A percentile compares a stretch with the other conserved stretches of the same genome.
Conservation (phyloP, 2,329 filamentous ascomycete species). For the Penicillium janthinellum region DNA sequence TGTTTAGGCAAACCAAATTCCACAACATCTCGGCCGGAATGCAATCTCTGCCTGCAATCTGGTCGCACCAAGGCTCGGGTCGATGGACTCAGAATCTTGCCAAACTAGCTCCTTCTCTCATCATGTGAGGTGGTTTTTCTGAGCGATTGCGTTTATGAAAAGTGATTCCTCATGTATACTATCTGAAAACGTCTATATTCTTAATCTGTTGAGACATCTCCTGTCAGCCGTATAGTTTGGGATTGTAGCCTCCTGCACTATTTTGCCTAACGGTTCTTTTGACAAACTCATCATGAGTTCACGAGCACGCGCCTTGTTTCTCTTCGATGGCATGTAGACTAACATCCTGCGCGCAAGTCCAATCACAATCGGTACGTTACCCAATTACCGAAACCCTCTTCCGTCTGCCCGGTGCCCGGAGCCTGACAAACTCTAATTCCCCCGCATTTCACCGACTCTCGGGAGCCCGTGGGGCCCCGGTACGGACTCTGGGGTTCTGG, state of each 20-base stretch:
- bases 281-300: too few species aligned
- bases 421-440: background rate
- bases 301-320: too few species aligned
- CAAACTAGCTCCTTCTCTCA: constrained; percentile 15
- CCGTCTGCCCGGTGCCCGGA: background rate
- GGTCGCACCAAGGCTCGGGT: constrained; percentile 24
- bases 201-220: too few species aligned
- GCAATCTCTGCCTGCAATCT: constrained; percentile 37
- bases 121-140: constrained; percentile 16
- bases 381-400: background rate
- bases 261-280: too few species aligned
- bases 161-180: background rate
- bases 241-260: too few species aligned
- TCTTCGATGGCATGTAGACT: too few species aligned
- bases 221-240: too few species aligned
- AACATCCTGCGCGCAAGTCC: too few species aligned
- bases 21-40: constrained; percentile 44
- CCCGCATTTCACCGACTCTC: constrained; percentile 4
- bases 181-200: background rate
- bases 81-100: constrained; percentile 23
- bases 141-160: background rate
- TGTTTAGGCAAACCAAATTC: constrained; percentile 41
- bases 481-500: background rate
- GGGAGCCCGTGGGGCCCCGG: background rate
- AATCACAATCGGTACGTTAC: too few species aligned